Evolutionary conservation across 352 stramenopile species (phyloP), one percentile per base, ranked within the genome.

Genomic region (Phytophthora capsici): DNA sequence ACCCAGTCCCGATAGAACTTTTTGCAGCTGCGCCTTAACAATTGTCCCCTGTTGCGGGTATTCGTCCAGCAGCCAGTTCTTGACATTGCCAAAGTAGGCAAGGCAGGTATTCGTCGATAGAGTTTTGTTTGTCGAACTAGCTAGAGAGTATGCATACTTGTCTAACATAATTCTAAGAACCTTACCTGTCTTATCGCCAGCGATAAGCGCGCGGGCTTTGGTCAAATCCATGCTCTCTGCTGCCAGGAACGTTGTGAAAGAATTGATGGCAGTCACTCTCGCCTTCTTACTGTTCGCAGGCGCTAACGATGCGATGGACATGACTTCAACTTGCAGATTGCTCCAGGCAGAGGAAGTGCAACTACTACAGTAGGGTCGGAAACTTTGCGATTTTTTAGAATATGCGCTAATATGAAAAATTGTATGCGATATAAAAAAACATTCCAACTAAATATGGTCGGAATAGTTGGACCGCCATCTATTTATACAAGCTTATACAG

Each of bases 1-100:
- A n/a, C n/a, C n/a, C n/a, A n/a, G n/a, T n/a, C n/a, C n/a, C n/a
- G n/a, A n/a, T n/a, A n/a, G n/a, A n/a, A n/a, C n/a, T n/a, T n/a
- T n/a, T n/a, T 48, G 10, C 52, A 63, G 45, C 34, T 56, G 45
- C 17, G 56, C 23, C 22, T 55, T 63, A 10, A 55, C 55, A 30
- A 55, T 50, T n/a, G 13, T 34, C 12, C 46, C 45, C 10, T 63
- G 45, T 36, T 43, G 23, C 28, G 28, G 40, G 38, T 52, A 60
- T 25, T 26, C 20, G 14, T 63, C 45, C n/a, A 56, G 1, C n/a
- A 57, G 12, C 23, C 56, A 57, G 34, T 63, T 57, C 25, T 51
- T 52, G 10, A 52, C 40, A 19, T 60, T 60, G 6, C 40, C 17
- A 19, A 46, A 60, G 53, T 60, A 60, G 17, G 53, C 17, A 16